Conservation (phyloP, 2,329 filamentous ascomycete genomes). For the Pseudocercospora ulei region DNA sequence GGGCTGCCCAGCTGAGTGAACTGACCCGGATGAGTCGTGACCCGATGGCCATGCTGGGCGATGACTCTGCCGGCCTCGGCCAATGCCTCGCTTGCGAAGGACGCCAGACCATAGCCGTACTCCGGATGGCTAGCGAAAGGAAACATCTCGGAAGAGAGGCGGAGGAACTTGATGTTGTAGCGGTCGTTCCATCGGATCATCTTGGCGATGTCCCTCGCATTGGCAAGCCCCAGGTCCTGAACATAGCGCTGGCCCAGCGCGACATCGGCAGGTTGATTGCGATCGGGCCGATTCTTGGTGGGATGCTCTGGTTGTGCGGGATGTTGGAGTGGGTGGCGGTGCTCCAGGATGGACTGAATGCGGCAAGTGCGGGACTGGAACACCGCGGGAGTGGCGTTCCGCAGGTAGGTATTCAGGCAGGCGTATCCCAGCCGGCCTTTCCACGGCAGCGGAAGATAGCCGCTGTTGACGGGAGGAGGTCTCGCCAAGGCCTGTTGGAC, state of each 20-base stretch:
- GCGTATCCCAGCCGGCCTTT: slow-evolving; percentile 83
- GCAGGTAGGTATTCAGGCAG: slow-evolving; percentile 85
- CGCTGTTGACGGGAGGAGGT: slow-evolving; percentile 70
- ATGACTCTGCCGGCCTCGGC: slow-evolving; percentile 67
- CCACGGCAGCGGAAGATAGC: slow-evolving; percentile 78
- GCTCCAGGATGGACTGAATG: slow-evolving; percentile 80
- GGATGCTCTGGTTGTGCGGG: slow-evolving; percentile 66
- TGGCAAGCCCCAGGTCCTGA: slow-evolving; percentile 66
- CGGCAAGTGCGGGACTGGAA: slow-evolving; percentile 88
- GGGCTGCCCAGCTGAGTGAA: slow-evolving; percentile 89
- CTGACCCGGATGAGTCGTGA: slow-evolving; percentile 85
- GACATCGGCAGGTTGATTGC: slow-evolving; percentile 55
- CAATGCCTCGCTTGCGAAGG: slow-evolving; percentile 70
- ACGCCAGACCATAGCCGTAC: slow-evolving; percentile 73
- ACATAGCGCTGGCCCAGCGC: slow-evolving; percentile 62
- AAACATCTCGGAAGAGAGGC: slow-evolving; percentile 92
- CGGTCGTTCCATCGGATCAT: slow-evolving; percentile 87
- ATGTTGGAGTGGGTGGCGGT: slow-evolving; percentile 70
- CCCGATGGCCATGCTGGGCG: slow-evolving; percentile 66
- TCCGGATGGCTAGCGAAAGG: slow-evolving; percentile 84
- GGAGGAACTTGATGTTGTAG: slow-evolving; percentile 85
- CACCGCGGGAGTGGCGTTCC: slow-evolving; percentile 68
- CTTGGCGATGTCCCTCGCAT: slow-evolving; percentile 72
- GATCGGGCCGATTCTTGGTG: slow-evolving; percentile 79
- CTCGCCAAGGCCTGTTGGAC: slow-evolving; percentile 51